These are phyloP conservation scores for Collybia mongolica DNA, from an alignment of 768 basidiomycete species.

Conservation along the genomic window DNA sequence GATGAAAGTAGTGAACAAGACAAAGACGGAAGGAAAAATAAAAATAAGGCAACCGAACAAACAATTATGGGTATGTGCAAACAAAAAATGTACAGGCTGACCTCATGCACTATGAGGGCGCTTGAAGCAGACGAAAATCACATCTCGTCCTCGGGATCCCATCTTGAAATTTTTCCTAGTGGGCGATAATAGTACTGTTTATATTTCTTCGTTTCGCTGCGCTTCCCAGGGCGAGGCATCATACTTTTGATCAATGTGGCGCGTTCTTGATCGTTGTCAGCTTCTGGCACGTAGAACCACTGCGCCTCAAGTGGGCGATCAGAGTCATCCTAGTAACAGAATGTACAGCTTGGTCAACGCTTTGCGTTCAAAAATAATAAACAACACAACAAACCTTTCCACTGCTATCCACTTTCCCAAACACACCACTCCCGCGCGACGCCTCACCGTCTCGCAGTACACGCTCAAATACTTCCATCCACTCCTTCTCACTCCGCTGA, in stretches of 20 bases:
- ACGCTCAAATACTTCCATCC: conserved; percentile 46
- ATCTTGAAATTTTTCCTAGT: conserved; percentile 66
- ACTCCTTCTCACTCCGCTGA: conserved; percentile 40
- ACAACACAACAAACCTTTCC: conserved; percentile 43
- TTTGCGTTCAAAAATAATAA: conserved; percentile 1
- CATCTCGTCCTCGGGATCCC: conserved; percentile 72
- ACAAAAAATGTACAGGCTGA: neutral
- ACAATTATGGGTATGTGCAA: neutral
- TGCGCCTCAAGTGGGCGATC: conserved; percentile 55
- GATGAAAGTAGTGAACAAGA: neutral
- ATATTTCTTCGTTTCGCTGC: conserved; percentile 78
- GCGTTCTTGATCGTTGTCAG: conserved; percentile 70
- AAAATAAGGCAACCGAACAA: neutral
- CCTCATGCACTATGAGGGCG: neutral
- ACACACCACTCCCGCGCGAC: conserved; percentile 53
- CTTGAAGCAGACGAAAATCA: conserved; percentile 15
- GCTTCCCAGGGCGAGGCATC: conserved; percentile 75
- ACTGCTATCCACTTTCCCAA: conserved; percentile 70
- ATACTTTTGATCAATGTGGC: conserved; percentile 64
- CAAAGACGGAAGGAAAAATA: neutral
- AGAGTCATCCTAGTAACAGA: conserved; percentile 39
- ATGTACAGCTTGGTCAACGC: conserved; percentile 1
- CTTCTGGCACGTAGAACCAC: conserved; percentile 79
- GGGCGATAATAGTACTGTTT: conserved; percentile 86
- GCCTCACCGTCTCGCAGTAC: conserved; percentile 48